Base-by-base conservation (phyloP, 768 basidiomycete species). In the Cantharellus cinnabarinus region DNA sequence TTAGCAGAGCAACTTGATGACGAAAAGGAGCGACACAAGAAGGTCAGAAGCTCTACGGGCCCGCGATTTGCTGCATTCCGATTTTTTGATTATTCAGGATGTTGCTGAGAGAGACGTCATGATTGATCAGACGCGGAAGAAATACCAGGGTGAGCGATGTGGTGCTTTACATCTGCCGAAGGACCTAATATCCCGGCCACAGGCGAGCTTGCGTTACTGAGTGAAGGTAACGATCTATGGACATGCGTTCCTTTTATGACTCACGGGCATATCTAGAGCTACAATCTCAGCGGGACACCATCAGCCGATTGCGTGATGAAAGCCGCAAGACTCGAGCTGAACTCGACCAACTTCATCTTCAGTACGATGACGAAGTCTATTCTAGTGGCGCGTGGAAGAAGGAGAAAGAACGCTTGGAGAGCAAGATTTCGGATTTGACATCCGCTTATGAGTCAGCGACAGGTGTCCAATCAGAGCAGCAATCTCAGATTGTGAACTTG, bases 361-460 rank as follows among this genome's bases (percentile, higher is more conserved):
- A 79, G 42, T 81, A 79, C 63, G 83, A 88, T 61, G 83, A 86
- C 62, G 86, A 88, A 65, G 75, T 83, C 4, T 84, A 82, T 68
- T 83, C 77, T 59, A 81, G 83, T 53, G 77, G 80, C 10, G 79
- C 82, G 3, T 89, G 87, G 89, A 83, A 83, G 72, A 84, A 85
- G 66, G 88, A 91, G 71, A 87, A 81, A 68, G 87, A 89, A 60
- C 82, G 85, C 5, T 72, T 89, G 71, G 86, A 90, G 62, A 83
- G 79, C 57, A 89, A 86, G 76, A 86, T 90, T 58, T 68, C 67
- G 3, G 84, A 89, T 67, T 66, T 88, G 60, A 81, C 77, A 34
- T 81, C 79, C 59, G 86, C 83, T 1, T 88, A 82, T 66, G 85
- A 88, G 63, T 74, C 81, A 1, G 82, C 85, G 1, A 77, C 75